phyloP scores from a whole-genome alignment of 805 yeast species.

The Tetrapisispora phaffii region DNA sequence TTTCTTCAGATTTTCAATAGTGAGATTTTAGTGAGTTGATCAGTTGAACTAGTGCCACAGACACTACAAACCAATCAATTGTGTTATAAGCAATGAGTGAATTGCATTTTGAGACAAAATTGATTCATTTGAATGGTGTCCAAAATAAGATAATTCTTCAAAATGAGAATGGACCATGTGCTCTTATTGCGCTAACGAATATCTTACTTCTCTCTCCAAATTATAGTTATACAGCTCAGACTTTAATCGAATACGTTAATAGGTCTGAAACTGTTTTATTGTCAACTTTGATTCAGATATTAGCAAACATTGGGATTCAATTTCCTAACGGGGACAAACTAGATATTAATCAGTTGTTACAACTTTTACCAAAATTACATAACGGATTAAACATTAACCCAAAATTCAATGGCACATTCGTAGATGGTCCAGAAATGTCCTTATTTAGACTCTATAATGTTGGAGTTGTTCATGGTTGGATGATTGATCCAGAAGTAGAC shows the following conservation, averaged over 20 bases:
- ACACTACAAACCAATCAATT: neutral
- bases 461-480: slow-evolving; percentile 77
- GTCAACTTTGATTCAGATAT: slow-evolving; percentile 35
- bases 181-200: slow-evolving; percentile 68
- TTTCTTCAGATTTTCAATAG: no score
- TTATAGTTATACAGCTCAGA: slow-evolving; percentile 3
- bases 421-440: slow-evolving; percentile 41
- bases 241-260: slow-evolving; percentile 26
- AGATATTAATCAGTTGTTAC: slow-evolving; percentile 37
- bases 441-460: slow-evolving; percentile 52
- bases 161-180: slow-evolving; percentile 82
- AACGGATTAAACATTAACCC: slow-evolving; percentile 71
- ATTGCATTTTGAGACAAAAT: slow-evolving; percentile 17
- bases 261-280: slow-evolving; percentile 29
- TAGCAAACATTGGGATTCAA: slow-evolving; percentile 40
- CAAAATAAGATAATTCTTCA: slow-evolving; percentile 53
- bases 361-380: slow-evolving; percentile 51
- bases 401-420: slow-evolving; percentile 51
- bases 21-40: no score
- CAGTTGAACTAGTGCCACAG: no score
- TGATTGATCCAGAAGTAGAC: slow-evolving; percentile 37
- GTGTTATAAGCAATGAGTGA: slow-evolving; percentile 7
- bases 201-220: slow-evolving; percentile 46
- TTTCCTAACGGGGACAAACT: slow-evolving; percentile 21
- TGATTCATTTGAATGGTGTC: slow-evolving; percentile 28